Evolutionary conservation across 257 asterid genomes (phyloP).

Genomic region (Solanum medicagineum): DNA sequence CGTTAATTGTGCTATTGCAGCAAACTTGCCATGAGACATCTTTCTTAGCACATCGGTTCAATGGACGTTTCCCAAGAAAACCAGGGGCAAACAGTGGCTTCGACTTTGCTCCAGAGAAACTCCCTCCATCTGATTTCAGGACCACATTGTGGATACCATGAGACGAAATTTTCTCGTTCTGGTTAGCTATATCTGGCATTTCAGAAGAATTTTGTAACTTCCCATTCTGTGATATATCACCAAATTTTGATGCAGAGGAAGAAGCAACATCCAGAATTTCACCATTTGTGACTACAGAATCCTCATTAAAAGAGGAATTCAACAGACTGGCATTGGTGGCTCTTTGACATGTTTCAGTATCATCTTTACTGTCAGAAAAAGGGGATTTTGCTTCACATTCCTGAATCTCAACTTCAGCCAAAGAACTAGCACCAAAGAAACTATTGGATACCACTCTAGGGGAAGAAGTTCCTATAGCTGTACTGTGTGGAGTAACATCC

Average conservation of each 20-base stretch:
- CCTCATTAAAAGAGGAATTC: conserved; percentile 3
- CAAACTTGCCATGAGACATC: not conserved
- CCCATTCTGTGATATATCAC: conserved; percentile 3
- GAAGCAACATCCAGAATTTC: conserved; percentile 8
- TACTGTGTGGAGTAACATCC: conserved; percentile 1
- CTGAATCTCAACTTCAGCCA: not conserved
- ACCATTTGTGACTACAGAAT: conserved; percentile 5
- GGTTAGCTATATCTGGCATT: conserved; percentile 1
- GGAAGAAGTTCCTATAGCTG: conserved; percentile 13
- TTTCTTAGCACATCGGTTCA: conserved; percentile 9
- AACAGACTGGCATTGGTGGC: not conserved
- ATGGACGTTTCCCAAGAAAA: conserved; percentile 45
- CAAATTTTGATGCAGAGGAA: conserved; percentile 8
- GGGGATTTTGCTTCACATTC: not conserved
- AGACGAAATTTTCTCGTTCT: conserved; percentile 9
- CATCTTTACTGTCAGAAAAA: conserved; percentile 23
- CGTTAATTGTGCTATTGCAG: conserved; percentile 1
- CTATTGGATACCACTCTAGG: conserved; percentile 1
- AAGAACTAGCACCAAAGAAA: not conserved
- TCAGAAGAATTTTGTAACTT: conserved; percentile 5
- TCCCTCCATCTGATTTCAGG: conserved; percentile 16
- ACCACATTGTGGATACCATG: conserved; percentile 6
- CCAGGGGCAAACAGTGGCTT: conserved; percentile 58
- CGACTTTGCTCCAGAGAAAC: conserved; percentile 9
- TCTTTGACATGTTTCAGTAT: conserved; percentile 1